Evolutionary conservation across 2,329 filamentous ascomycete genomes (phyloP), one percentile per base, ranked within the genome.

Genomic region (Didymella pomorum): DNA sequence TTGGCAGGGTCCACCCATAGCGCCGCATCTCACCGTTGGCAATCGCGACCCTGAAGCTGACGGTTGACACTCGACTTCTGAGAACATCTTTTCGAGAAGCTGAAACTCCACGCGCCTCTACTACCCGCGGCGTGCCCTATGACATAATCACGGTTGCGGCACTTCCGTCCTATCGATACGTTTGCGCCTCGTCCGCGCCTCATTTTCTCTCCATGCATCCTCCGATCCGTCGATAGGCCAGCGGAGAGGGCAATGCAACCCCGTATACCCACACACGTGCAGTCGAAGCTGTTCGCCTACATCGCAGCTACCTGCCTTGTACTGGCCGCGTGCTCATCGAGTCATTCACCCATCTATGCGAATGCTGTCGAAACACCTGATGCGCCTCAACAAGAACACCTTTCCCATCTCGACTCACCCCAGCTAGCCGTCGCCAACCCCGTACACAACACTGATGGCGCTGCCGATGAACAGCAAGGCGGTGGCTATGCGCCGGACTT

Each of bases 201-300:
- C 42, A 48, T 31, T 28, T 49, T 42, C 58, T 39, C 47, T 60
- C 49, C 61, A 70, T 68, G 66, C 60, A 57, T 66, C 52, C 58
- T 54, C 61, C 42, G 48, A 42, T 26, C 48, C 55, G 54, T 61
- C 58, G 64, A 61, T 69, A 65, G 63, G 58, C 59, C 48, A 69
- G 67, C 58, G 67, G 49, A 64, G 66, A 67, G 66, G 64, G 65
- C 62, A 65, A 78, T 78, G 76, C 78, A 78, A 71, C 79, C 78
- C 68, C 77, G 76, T 29, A 79, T 88, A 77, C 83, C 89, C 76
- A 88, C 84, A 74, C 87, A 85, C 70, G 80, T 91, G 66, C 90
- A 91, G 80, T 89, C 87, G 79, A 88, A 89, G 73, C 85, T 92
- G 71, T 85, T 85, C 72, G 87, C 88, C 69, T 90, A 88, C 56